Evolutionary conservation across 371 early-diverging fungal species (phyloP), one percentile per base, ranked within the genome.

Genomic region (Lichtheimia corymbifera): DNA sequence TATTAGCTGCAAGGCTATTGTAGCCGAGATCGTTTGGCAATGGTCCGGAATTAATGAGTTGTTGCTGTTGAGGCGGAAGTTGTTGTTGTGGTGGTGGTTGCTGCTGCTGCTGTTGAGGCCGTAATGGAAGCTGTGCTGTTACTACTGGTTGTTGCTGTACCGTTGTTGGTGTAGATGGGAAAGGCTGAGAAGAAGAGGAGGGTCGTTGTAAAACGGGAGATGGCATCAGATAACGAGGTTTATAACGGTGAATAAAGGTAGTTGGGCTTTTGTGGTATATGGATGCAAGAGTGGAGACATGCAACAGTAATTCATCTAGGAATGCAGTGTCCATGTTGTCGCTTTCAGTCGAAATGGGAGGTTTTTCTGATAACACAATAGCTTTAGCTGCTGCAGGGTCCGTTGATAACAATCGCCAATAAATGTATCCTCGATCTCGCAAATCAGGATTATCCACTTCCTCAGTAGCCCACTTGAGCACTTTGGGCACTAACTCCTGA

Each of bases 341-440:
- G 59, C 89, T 87, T 66, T 96, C 95, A 1, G 88, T 88, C 15
- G 93, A 91, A 45, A 98, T 98, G 28, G 94, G 91, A 0, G 97
- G 96, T 66, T 94, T 95, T 53, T 96, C 95, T 0, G 95, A 90
- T 28, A 97, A 75, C 1, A 94, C 90, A 24, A 91, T 77, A 49
- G 87, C 85, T 76, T 86, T 90, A 27, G 88, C 88, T 6, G 84
- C 85, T 40, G 83, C 74, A 28, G 97, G 97, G 67, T 94, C 93
- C 4, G 94, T 91, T 5, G 96, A 95, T 17, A 99, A 75, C 56
- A 99, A 76, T 41, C 98, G 83, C 97, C 98, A 97, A 74, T 99
- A 99, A 57, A 99, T 92, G 66, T 92, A 97, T 9, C 96, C 98
- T 44, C 99, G 88, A 71, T 99, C 99, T 53, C 99, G 88, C 53